Conservation (phyloP, 75 land plant species). For the Azolla pinnata region DNA sequence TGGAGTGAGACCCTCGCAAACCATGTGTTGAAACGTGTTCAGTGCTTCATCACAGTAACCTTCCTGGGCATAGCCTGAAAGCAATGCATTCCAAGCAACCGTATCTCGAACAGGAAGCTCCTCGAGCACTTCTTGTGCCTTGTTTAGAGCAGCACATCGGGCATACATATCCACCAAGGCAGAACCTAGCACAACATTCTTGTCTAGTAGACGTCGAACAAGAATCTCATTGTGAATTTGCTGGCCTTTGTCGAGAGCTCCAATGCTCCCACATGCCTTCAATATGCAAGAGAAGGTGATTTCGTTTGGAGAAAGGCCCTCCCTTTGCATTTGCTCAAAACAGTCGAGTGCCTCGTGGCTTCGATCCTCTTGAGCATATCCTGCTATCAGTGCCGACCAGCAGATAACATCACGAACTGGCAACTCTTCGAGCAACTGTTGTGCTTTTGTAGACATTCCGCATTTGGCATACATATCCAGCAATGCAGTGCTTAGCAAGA, state of each 20-base stretch:
- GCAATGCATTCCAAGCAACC: slow-evolving; percentile 6
- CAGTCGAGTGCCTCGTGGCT: not conserved
- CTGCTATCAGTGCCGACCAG: too few relatives aligned
- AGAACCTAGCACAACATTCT: not conserved
- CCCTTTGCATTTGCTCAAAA: not conserved
- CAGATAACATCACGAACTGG: not conserved
- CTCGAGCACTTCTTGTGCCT: slow-evolving; percentile 6
- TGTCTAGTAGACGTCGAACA: not conserved
- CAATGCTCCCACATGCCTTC: not conserved
- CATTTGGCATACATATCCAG: slow-evolving; percentile 6
- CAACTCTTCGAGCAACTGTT: not conserved
- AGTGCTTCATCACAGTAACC: slow-evolving; percentile 8
- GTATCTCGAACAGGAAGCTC: slow-evolving; percentile 1
- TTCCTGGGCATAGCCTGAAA: slow-evolving; percentile 8
- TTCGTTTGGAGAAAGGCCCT: not conserved
- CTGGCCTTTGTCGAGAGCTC: not conserved
- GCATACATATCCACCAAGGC: slow-evolving; percentile 5
- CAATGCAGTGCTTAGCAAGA: slow-evolving; percentile 1
- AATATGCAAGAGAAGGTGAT: not conserved
- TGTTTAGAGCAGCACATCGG: not conserved
- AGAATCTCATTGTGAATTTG: slow-evolving; percentile 1
- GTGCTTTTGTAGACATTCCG: not conserved
- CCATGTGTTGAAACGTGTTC: slow-evolving; percentile 3
- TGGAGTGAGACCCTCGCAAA: not conserved
- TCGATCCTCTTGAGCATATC: not conserved